These are phyloP conservation scores for Candida ulmi DNA, from an alignment of 805 yeast genomes.

Conservation along the genomic window DNA sequence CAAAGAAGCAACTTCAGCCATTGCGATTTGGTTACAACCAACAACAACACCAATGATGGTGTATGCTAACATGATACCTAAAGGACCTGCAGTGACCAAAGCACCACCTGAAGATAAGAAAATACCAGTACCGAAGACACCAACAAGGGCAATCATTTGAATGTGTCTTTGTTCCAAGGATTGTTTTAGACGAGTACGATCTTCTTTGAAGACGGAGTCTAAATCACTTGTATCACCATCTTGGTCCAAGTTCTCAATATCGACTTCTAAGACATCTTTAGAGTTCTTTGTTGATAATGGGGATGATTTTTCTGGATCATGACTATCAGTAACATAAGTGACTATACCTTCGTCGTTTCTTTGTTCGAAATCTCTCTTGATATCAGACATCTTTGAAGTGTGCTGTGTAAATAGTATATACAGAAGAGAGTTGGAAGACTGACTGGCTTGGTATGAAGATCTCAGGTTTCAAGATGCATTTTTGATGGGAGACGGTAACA, in stretches of 20 bases:
- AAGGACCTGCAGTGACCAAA: slow-evolving; percentile 28
- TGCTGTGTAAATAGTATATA: too few relatives aligned
- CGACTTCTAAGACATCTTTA: background rate
- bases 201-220: slow-evolving; percentile 4
- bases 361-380: too few relatives aligned
- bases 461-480: too few relatives aligned
- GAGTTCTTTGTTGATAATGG: too few relatives aligned
- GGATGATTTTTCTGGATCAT: too few relatives aligned
- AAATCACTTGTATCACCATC: background rate
- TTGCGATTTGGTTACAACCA: slow-evolving; percentile 34
- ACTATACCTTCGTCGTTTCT: too few relatives aligned
- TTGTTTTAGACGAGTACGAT: slow-evolving; percentile 4
- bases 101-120: slow-evolving; percentile 33
- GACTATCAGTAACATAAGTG: too few relatives aligned
- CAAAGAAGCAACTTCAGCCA: slow-evolving; percentile 31
- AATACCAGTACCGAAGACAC: slow-evolving; percentile 38
- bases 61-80: slow-evolving; percentile 30
- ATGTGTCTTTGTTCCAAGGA: slow-evolving; percentile 28
- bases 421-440: too few relatives aligned
- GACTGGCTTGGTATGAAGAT: too few relatives aligned
- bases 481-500: too few relatives aligned
- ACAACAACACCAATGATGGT: slow-evolving; percentile 28
- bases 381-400: too few relatives aligned
- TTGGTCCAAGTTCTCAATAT: background rate
- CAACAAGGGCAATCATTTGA: slow-evolving; percentile 45